Base-by-base conservation (phyloP, 73 alveolate genomes). In the Uronychia binucleata region DNA sequence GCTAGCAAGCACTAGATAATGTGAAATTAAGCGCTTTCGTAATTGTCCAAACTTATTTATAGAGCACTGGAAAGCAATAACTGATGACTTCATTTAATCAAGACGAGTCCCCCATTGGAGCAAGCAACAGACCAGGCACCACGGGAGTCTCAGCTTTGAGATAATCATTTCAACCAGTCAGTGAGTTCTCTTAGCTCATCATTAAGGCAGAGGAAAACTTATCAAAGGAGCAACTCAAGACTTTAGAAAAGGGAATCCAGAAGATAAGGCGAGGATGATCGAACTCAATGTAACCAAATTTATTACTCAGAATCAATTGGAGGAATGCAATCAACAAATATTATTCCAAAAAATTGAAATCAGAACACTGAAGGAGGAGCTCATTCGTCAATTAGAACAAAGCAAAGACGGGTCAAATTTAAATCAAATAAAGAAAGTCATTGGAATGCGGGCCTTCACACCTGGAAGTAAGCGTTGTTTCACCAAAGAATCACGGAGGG, bases 211-310 rank as follows among this genome's bases (percentile, higher is more conserved):
- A 58, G 94, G 94, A 11, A 88, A 58, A 57, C 14, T 88, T 33
- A 77, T 31, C 34, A 88, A 88, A 35, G 94, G 94, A 11, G 82
- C 94, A 74, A 89, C 94, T 26, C 82, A 59, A 33, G 84, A 29
- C 26, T 87, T 34, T 67, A 79, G 77, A 28, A 88, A 81, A 67
- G 90, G 94, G 25, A 58, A 67, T 75, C 80, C 75, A 0, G 89
- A 81, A 28, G 94, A 88, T 34, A 88, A 88, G 76, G 74, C 86
- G 28, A 82, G 87, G 79, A 88, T 88, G 1, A 28, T 58, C 32
- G 94, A 88, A 26, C 59, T 88, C 19, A 81, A 82, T 83, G 76
- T 14, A 11, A 79, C 1, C 1, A 67, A 11, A 11, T 5, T 67
- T 26, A 27, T 67, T 27, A 67, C 30, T 27, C 26, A 67, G 79